Evolutionary conservation across 2,329 filamentous ascomycete genomes (phyloP).

Genomic region (Botrytis cinerea): DNA sequence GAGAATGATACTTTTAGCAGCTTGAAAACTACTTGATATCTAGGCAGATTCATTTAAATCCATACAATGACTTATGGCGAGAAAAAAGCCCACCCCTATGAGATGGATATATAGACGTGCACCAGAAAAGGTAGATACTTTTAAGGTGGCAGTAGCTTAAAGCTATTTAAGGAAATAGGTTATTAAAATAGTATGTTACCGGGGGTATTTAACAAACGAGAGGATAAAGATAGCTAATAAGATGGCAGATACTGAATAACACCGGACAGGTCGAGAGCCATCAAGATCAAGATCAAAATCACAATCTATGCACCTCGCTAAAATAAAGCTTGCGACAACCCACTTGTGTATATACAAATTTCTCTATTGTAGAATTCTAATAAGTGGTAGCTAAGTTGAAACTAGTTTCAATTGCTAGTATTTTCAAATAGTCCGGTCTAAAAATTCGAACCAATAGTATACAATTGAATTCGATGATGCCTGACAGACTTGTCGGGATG

Average conservation of each 20-base stretch:
- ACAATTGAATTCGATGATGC: not conserved
- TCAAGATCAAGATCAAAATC: too few relatives aligned
- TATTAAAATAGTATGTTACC: too few relatives aligned
- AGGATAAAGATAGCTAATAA: too few relatives aligned
- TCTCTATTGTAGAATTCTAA: too few relatives aligned
- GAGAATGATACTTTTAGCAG: too few relatives aligned
- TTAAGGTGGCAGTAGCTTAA: not conserved
- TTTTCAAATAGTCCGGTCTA: accelerated
- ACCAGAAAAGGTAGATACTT: not conserved
- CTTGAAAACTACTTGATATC: too few relatives aligned
- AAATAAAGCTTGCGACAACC: too few relatives aligned
- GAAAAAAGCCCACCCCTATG: not conserved
- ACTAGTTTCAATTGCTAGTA: not conserved
- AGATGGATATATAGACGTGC: not conserved
- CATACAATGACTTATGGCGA: not conserved
- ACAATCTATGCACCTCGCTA: too few relatives aligned
- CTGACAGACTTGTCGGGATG: not conserved
- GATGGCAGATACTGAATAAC: too few relatives aligned
- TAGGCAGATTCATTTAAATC: not conserved
- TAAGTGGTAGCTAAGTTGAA: not conserved
- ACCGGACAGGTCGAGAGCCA: too few relatives aligned
- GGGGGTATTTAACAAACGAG: too few relatives aligned
- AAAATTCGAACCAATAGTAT: not conserved
- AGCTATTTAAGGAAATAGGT: not conserved
- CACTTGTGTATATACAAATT: too few relatives aligned